These are phyloP conservation scores for Quercus parvula DNA, from an alignment of 306 rosid species.

Conservation along the genomic window DNA sequence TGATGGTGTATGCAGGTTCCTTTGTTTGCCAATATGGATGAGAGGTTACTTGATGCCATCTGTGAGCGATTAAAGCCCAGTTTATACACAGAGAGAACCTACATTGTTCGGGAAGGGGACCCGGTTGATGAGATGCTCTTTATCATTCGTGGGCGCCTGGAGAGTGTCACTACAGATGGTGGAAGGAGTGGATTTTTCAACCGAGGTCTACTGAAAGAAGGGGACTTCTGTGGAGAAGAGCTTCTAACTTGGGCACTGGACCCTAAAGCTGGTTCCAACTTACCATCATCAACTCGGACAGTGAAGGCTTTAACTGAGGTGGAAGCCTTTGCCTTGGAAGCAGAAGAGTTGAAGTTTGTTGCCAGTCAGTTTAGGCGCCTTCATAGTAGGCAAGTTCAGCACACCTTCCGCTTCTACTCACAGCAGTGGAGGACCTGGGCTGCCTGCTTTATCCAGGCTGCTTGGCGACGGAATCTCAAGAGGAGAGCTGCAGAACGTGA, in stretches of 20 bases:
- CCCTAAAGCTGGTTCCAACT: constrained; percentile 67
- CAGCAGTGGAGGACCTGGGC: constrained; percentile 99
- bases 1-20: constrained; percentile 58
- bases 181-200: constrained; percentile 97
- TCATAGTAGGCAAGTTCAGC: constrained; percentile 84
- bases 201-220: constrained; percentile 74
- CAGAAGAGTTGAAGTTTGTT: constrained; percentile 84
- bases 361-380: constrained; percentile 84
- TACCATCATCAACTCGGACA: constrained; percentile 89
- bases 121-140: constrained; percentile 86
- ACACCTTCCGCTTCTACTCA: constrained; percentile 86
- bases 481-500: constrained; percentile 40
- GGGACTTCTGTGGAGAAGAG: constrained; percentile 92
- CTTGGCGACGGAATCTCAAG: constrained; percentile 63
- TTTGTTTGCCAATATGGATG: constrained; percentile 86
- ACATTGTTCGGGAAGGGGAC: constrained; percentile 83
- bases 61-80: constrained; percentile 88
- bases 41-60: constrained; percentile 86
- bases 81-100: constrained; percentile 65
- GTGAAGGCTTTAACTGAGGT: constrained; percentile 82
- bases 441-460: constrained; percentile 76
- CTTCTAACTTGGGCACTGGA: constrained; percentile 92
- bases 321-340: constrained; percentile 90
- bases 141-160: constrained; percentile 87
- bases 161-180: constrained; percentile 90